Evolutionary conservation across 257 asterid species (phyloP), one percentile per base, ranked within the genome.

Genomic region (Solanum bukasovii): DNA sequence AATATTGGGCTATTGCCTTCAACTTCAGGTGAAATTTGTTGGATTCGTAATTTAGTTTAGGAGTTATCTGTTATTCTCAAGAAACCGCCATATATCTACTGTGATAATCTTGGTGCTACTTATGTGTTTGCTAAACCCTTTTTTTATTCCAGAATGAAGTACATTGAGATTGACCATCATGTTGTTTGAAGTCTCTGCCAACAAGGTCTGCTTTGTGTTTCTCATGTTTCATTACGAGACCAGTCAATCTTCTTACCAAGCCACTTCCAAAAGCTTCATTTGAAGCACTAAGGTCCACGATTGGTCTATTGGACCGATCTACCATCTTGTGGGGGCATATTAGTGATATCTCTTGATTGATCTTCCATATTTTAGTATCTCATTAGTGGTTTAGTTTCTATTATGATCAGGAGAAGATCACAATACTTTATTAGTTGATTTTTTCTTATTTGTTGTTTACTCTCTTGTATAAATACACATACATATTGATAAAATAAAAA

Each of bases 31-130:
- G 23, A 52, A 14, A 52, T 6, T 5, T 14, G 1, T 14, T 52
- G 23, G 0, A 0, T 52, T 0, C 23, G 21, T 16, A 52, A 16
- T 52, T 52, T 52, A 0, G 1, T 52, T 16, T 2, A 52, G 23
- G 63, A 52, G 23, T 52, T 52, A 52, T 16, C 23, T 16, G 20
- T 52, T 52, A 5, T 18, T 52, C 63, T 16, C 23, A 52, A 52
- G 63, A 6, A 52, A 52, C 0, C 3, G 9, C 23, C 63, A 52
- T 2, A 16, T 52, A 52, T 52, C 63, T 52, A 52, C 2, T 52
- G 63, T 52, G 63, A 52, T 16, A 52, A 16, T 52, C 63, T 52
- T 52, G 9, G 21, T 18, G 61, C 61, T 52, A 52, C 63, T 4
- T 16, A 52, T 52, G 21, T 52, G 23, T 52, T 6, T 52, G 63